Percentiles rank a stretch among this genome's conserved stretches.
Conservation (phyloP, 495 filamentous ascomycete species). For the Neurospora sp. region DNA sequence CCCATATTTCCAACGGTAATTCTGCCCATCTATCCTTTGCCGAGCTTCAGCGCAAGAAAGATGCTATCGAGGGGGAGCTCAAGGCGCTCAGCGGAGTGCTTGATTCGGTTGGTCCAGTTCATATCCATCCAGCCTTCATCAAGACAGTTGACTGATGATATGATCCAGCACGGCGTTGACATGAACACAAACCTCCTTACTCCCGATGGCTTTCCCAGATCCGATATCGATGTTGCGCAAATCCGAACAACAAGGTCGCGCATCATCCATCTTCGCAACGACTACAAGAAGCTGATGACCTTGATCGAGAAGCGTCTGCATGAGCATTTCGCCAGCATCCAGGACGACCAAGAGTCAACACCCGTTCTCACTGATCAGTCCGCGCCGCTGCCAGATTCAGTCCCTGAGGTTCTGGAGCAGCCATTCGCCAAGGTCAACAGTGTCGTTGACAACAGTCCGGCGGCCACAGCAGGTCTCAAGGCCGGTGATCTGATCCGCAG, state of each 20-base stretch:
- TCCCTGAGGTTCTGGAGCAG: conserved; percentile 41
- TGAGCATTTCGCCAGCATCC: conserved; percentile 55
- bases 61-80: conserved; percentile 74
- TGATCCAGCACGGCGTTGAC: conserved; percentile 69
- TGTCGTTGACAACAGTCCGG: conserved; percentile 70
- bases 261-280: conserved; percentile 83
- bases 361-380: not conserved
- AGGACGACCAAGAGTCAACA: conserved; percentile 24
- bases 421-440: conserved; percentile 89
- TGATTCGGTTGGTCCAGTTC: conserved; percentile 56
- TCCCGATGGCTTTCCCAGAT: conserved; percentile 84
- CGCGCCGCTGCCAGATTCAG: conserved; percentile 20
- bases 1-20: conserved; percentile 39
- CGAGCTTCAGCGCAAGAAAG: conserved; percentile 59
- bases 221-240: conserved; percentile 91
- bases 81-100: conserved; percentile 76
- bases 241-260: conserved; percentile 84
- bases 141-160: conserved; percentile 9
- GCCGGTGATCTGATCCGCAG: conserved; percentile 71
- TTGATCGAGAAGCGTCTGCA: conserved; percentile 75
- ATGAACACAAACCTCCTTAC: conserved; percentile 89
- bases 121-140: not conserved
- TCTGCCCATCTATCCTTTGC: conserved; percentile 49
- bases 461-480: conserved; percentile 71
- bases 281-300: conserved; percentile 83